Evolutionary conservation across 371 early-diverging fungal genomes (phyloP).

Genomic region (Apophysomyces sp.): DNA sequence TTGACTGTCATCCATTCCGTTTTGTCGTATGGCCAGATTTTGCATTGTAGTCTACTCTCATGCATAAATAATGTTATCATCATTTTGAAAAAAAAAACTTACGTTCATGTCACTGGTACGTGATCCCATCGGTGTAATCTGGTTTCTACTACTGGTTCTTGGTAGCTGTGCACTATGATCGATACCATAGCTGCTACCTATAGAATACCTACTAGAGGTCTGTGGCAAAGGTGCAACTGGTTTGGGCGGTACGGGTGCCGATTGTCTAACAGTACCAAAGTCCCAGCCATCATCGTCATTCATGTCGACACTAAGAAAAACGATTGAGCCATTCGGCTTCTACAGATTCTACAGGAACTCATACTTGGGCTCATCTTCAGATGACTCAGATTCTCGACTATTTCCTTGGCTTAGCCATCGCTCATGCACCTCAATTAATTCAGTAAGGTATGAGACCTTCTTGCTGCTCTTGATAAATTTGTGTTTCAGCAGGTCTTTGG

Average conservation of each 20-base stretch:
- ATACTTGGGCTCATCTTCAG: conserved; percentile 56
- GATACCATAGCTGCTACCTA: conserved; percentile 3
- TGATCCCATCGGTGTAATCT: conserved; percentile 12
- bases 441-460: conserved; percentile 79
- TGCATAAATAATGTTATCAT: background rate
- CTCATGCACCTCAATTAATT: conserved; percentile 82
- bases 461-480: conserved; percentile 83
- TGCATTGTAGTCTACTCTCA: conserved; percentile 1
- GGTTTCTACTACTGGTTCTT: conserved; percentile 17
- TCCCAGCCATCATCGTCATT: conserved; percentile 29
- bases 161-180: conserved; percentile 13
- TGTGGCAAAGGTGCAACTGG: conserved; percentile 19
- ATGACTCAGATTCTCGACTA: conserved; percentile 56
- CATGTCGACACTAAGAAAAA: conserved; percentile 4
- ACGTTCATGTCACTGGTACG: conserved; percentile 25
- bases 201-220: conserved; percentile 29
- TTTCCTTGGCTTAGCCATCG: conserved; percentile 64
- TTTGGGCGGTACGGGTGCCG: conserved; percentile 27
- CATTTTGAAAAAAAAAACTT: background rate
- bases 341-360: background rate
- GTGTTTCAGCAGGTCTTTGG: conserved; percentile 90
- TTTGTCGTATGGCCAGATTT: conserved; percentile 6
- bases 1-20: conserved; percentile 16
- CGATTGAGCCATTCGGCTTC: background rate
- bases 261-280: conserved; percentile 48